Percentiles rank a stretch among this genome's conserved stretches.
Evolutionary conservation across 208 protist species (phyloP).

Genomic region (Trypanosoma mega): DNA sequence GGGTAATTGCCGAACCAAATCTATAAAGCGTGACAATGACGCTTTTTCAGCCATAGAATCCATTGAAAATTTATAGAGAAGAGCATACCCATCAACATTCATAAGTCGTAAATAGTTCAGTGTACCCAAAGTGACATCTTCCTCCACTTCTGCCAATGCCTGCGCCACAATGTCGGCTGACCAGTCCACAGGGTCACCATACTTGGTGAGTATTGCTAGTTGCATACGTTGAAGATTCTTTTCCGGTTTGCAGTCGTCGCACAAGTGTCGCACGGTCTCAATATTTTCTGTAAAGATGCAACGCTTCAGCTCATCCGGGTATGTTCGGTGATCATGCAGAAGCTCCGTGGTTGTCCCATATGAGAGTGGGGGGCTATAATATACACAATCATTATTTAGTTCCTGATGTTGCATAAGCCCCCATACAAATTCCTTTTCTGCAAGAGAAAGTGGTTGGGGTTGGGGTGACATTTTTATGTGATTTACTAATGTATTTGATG

Average conservation of each 20-base stretch:
- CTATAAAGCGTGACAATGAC: conserved; percentile 15
- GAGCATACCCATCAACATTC: conserved; percentile 18
- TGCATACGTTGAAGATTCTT: conserved; percentile 25
- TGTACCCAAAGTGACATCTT: conserved; percentile 10
- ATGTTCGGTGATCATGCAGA: conserved; percentile 24
- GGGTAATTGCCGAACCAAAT: conserved; percentile 14
- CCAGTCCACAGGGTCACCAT: conserved; percentile 29
- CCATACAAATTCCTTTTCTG: neutral
- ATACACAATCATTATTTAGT: neutral
- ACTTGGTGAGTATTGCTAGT: conserved; percentile 11
- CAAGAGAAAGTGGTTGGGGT: neutral
- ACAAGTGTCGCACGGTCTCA: conserved; percentile 17
- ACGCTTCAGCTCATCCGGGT: conserved; percentile 19
- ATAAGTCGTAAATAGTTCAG: conserved; percentile 23
- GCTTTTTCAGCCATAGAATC: conserved; percentile 6
- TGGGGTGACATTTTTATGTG: neutral
- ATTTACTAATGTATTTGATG: conserved; percentile 14
- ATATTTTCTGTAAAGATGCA: conserved; percentile 20
- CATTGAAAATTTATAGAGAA: conserved; percentile 12
- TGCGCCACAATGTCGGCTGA: conserved; percentile 22
- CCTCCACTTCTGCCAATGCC: conserved; percentile 21
- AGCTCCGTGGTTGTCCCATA: neutral
- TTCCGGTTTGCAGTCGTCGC: conserved; percentile 20
- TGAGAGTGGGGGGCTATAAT: neutral
- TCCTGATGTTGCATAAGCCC: conserved; percentile 5